These are phyloP conservation scores for Mayamaea pseudoterrestris DNA, from an alignment of 108 stramenopile genomes.

Conservation along the genomic window DNA sequence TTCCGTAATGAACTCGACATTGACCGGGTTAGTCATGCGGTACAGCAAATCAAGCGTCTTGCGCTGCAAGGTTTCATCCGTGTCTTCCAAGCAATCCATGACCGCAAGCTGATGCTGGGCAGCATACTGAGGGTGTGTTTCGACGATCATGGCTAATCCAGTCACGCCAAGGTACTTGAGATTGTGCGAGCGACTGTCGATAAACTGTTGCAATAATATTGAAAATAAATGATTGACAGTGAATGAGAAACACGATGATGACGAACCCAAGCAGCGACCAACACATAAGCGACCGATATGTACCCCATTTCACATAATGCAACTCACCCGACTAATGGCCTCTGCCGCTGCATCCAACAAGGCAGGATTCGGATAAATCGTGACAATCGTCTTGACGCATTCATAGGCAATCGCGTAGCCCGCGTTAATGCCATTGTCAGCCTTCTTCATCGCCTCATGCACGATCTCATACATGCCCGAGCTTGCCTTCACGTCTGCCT, in stretches of 20 bases:
- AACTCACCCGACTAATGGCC: slow-evolving; percentile 79
- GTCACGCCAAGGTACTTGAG: slow-evolving; percentile 96
- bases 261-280: no score
- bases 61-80: slow-evolving; percentile 95
- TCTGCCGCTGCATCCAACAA: slow-evolving; percentile 93
- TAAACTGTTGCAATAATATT: no score
- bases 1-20: slow-evolving; percentile 95
- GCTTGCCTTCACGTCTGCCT: slow-evolving; percentile 59
- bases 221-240: no score
- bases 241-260: no score
- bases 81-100: slow-evolving; percentile 98
- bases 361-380: slow-evolving; percentile 93
- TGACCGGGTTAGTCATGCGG: slow-evolving; percentile 97
- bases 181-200: slow-evolving; percentile 87
- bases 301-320: no score
- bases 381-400: slow-evolving; percentile 88
- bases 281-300: no score
- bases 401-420: slow-evolving; percentile 98
- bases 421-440: slow-evolving; percentile 97
- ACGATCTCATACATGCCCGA: slow-evolving; percentile 97
- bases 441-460: slow-evolving; percentile 86
- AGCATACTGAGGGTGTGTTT: slow-evolving; percentile 92
- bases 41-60: slow-evolving; percentile 96
- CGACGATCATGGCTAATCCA: slow-evolving; percentile 91
- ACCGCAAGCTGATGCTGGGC: slow-evolving; percentile 96